Base-by-base conservation (phyloP, 1,139 yeast genomes). In the Geotrichum histeridarum region DNA sequence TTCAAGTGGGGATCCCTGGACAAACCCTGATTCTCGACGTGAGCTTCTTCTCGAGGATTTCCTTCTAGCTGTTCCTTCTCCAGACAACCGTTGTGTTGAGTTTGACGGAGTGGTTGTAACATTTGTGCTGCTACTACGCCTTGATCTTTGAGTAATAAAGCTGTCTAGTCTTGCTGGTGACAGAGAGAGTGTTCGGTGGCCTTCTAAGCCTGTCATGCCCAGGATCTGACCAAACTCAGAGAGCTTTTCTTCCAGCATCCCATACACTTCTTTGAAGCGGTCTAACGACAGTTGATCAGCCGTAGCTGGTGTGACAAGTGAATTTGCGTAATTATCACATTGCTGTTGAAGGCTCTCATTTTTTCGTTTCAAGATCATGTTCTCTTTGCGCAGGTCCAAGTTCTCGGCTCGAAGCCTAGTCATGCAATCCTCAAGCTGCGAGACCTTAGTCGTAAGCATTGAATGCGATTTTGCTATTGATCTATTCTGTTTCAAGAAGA, bases 331-430 rank as follows among this genome's bases (percentile, higher is more conserved):
- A 6, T 42, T 8, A 8, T 39, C 51, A 11, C 48, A 32, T 51
- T 42, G 42, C 17, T 37, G 35, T 15, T 45, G 47, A 17, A 51
- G 46, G 8, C n/a, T 35, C 30, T 51, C 50, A 27, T 47, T 46
- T 30, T 47, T 35, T 33, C 48, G 44, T n/a, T 42, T 36, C 27
- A 51, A 27, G 30, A 42, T 18, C 38, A 50, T 54, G 30, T 49
- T 54, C 42, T 55, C 54, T 33, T 47, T 51, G 32, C 55, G 54
- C 15, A 56, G 36, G 4, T 52, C 55, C 39, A 55, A 31, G 42
- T 56, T 56, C 38, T 56, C 58, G 17, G 35, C 42, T 33, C 53
- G 37, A 18, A 56, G 53, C 45, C 54, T 35, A 32, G 47, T 12
- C 48, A 44, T 56, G 18, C 44, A 38, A 14, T 39, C 46, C 42